phyloP scores from a whole-genome alignment of 306 rosid species.

The Herpetospermum pedunculosum region DNA sequence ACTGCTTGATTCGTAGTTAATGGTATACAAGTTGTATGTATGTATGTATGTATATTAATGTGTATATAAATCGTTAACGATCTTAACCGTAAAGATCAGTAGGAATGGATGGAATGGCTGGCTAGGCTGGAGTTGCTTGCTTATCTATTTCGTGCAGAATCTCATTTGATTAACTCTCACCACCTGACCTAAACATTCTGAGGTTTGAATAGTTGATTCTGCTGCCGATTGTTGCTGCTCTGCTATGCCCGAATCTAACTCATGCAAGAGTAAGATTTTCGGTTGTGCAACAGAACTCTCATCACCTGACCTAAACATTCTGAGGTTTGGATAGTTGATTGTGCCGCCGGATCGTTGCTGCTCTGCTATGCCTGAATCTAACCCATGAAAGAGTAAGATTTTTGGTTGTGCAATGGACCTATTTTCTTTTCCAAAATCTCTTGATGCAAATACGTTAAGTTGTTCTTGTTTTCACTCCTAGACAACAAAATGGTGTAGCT shows the following conservation, averaged over 20 bases:
- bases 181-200: neutral
- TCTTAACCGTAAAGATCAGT: neutral
- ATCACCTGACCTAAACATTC: too few species aligned
- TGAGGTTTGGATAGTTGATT: too few species aligned
- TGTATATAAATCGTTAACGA: neutral
- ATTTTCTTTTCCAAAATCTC: neutral
- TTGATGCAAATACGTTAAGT: neutral
- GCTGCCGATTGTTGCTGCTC: neutral
- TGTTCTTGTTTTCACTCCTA: neutral
- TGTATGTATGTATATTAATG: conserved; percentile 8
- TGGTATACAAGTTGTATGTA: neutral
- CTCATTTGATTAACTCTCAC: neutral
- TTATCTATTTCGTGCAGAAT: neutral
- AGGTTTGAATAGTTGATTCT: too few species aligned
- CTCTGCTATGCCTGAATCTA: too few species aligned
- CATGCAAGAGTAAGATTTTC: neutral
- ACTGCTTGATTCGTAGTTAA: neutral
- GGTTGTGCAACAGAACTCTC: neutral
- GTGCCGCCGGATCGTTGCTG: too few species aligned
- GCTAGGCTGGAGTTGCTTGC: neutral
- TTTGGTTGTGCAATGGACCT: too few species aligned
- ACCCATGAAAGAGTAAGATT: too few species aligned
- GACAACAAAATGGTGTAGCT: neutral
- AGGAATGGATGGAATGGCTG: neutral
- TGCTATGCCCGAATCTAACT: neutral